Conservation (phyloP, 1,284 basidiomycete species). For the Athelia sp. region DNA sequence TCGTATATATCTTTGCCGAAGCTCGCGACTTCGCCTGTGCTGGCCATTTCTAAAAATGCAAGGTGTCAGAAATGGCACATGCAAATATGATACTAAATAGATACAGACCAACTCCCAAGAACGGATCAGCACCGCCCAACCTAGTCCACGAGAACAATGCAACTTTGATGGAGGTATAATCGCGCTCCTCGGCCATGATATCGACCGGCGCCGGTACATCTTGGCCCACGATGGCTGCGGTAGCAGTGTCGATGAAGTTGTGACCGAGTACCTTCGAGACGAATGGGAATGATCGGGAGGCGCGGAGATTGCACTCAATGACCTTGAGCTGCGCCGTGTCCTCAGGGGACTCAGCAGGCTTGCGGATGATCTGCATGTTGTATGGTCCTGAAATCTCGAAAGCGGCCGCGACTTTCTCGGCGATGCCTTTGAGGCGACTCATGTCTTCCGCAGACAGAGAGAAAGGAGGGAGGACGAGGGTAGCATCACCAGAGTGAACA, state of each 20-base stretch:
- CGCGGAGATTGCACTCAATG: conserved; percentile 98
- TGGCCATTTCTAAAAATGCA: conserved; percentile 82
- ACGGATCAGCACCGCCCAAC: conserved; percentile 91
- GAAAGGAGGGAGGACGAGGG: conserved; percentile 95
- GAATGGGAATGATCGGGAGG: conserved; percentile 98
- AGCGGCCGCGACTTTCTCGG: conserved; percentile 91
- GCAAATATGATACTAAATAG: not conserved
- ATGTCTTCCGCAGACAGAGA: conserved; percentile 78
- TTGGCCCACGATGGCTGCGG: conserved; percentile 85
- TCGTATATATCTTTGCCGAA: conserved; percentile 95
- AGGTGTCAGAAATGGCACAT: conserved; percentile 5
- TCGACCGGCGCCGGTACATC: conserved; percentile 93
- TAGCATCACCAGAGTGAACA: conserved; percentile 98
- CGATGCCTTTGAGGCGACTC: conserved; percentile 86
- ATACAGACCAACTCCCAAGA: conserved; percentile 87
- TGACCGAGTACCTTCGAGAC: conserved; percentile 96
- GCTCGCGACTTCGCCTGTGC: conserved; percentile 97
- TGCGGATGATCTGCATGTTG: conserved; percentile 99
- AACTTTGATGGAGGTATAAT: conserved; percentile 97
- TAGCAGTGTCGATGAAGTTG: conserved; percentile 96
- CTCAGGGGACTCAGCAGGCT: conserved; percentile 51
- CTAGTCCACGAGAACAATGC: conserved; percentile 99
- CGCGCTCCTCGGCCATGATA: conserved; percentile 85
- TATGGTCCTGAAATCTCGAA: conserved; percentile 97
- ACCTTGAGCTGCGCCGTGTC: conserved; percentile 84